A percentile compares a stretch with the other conserved stretches of the same genome.
These are phyloP conservation scores for Saccharata proteae DNA, from an alignment of 2,329 filamentous ascomycete genomes.

Conservation along the genomic window DNA sequence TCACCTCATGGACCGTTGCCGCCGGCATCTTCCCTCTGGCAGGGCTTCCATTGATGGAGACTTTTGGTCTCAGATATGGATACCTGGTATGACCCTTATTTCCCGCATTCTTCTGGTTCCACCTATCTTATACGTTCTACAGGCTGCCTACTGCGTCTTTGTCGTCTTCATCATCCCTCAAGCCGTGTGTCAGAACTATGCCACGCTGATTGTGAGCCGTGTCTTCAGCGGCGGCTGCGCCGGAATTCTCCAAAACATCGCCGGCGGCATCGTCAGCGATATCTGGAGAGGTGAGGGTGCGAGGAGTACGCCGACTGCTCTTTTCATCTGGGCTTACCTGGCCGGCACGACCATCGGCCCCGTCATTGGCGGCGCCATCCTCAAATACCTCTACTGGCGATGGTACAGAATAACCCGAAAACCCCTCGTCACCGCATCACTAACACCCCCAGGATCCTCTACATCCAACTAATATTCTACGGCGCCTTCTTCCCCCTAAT, in stretches of 20 bases:
- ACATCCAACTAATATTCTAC: constrained; percentile 28
- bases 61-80: constrained; percentile 23
- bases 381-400: constrained; percentile 21
- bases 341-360: constrained; percentile 24
- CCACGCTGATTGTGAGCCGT: constrained; percentile 23
- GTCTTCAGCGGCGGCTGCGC: constrained; percentile 27
- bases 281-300: constrained; percentile 22
- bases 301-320: constrained; percentile 21
- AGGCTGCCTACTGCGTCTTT: constrained; percentile 22
- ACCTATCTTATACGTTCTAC: constrained; percentile 18
- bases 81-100: too few species aligned
- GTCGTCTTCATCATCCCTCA: constrained; percentile 27
- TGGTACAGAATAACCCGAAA: too few species aligned
- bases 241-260: constrained; percentile 22
- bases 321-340: constrained; percentile 24
- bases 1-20: constrained; percentile 24
- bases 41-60: constrained; percentile 25
- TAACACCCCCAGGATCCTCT: constrained; percentile 24
- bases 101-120: too few species aligned
- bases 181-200: constrained; percentile 26
- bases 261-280: constrained; percentile 26
- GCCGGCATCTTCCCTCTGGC: constrained; percentile 24
- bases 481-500: constrained; percentile 29
- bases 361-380: constrained; percentile 22
- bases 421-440: not conserved